These are phyloP conservation scores for Dacryopinax spathularia DNA, from an alignment of 768 basidiomycete species.

Conservation along the genomic window DNA sequence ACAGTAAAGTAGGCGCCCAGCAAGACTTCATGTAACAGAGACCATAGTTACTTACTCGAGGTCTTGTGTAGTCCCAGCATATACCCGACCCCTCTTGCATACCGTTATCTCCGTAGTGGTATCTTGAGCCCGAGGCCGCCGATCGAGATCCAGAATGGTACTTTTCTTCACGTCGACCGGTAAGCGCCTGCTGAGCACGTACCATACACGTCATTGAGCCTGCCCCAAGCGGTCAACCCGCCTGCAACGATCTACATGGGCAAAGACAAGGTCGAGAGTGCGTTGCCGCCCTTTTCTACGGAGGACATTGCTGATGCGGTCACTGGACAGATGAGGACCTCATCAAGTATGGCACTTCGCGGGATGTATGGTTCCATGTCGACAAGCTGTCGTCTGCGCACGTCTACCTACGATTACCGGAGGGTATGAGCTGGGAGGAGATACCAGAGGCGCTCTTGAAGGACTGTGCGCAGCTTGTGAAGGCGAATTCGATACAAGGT, in stretches of 20 bases:
- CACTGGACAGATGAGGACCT: slow-evolving; percentile 70
- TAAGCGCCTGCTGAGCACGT: slow-evolving; percentile 14
- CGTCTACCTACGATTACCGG: slow-evolving; percentile 84
- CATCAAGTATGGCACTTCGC: slow-evolving; percentile 55
- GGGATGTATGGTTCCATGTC: slow-evolving; percentile 65
- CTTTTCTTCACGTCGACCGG: slow-evolving; percentile 48
- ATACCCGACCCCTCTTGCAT: too few species aligned
- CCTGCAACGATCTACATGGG: slow-evolving; percentile 81
- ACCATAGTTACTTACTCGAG: too few species aligned
- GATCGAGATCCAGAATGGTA: slow-evolving; percentile 41
- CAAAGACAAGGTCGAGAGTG: slow-evolving; percentile 90
- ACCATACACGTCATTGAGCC: slow-evolving; percentile 8
- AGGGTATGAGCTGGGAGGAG: slow-evolving; percentile 70
- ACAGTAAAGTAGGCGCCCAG: too few species aligned
- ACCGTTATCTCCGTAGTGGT: too few species aligned
- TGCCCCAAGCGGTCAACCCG: slow-evolving; percentile 39
- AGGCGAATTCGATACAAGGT: slow-evolving; percentile 97
- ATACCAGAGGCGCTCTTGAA: slow-evolving; percentile 63
- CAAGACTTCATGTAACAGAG: too few species aligned
- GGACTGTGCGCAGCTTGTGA: slow-evolving; percentile 90
- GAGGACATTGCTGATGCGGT: not conserved
- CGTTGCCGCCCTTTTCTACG: slow-evolving; percentile 23
- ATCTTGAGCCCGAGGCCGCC: too few species aligned
- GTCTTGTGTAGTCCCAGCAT: too few species aligned
- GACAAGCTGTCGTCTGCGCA: slow-evolving; percentile 95